Conservation (phyloP, 1,284 basidiomycete species). For the Marasmius sp. region DNA sequence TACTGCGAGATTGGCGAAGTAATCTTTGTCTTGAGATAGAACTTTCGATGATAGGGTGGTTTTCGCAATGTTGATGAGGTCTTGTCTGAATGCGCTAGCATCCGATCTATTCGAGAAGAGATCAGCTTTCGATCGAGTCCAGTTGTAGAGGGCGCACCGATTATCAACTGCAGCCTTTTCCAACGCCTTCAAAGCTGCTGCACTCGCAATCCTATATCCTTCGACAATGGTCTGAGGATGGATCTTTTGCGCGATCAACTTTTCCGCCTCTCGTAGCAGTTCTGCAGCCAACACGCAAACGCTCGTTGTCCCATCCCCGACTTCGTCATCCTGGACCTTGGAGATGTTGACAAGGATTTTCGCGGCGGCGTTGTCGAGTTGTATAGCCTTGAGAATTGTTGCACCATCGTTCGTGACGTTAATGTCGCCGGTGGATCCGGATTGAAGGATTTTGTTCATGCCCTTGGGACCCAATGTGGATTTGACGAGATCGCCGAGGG, state of each 20-base stretch:
- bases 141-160: slow-evolving; percentile 50
- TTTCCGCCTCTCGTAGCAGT: slow-evolving; percentile 93
- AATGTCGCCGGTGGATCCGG: slow-evolving; percentile 87
- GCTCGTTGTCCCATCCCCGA: slow-evolving; percentile 95
- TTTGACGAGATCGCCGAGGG: slow-evolving; percentile 97
- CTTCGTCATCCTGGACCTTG: slow-evolving; percentile 99
- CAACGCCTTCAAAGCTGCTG: slow-evolving; percentile 83
- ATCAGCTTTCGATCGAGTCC: not conserved
- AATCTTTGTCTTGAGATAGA: slow-evolving; percentile 95
- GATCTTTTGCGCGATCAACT: slow-evolving; percentile 89
- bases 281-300: slow-evolving; percentile 95
- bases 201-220: slow-evolving; percentile 92
- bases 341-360: slow-evolving; percentile 99
- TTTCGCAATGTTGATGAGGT: slow-evolving; percentile 49
- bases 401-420: slow-evolving; percentile 99
- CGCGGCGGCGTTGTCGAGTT: slow-evolving; percentile 97
- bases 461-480: slow-evolving; percentile 97
- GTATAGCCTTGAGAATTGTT: slow-evolving; percentile 96
- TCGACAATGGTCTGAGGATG: slow-evolving; percentile 99
- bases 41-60: slow-evolving; percentile 98
- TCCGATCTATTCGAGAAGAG: slow-evolving; percentile 3
- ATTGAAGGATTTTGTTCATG: slow-evolving; percentile 96
- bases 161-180: slow-evolving; percentile 84
- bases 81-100: slow-evolving; percentile 10
- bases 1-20: slow-evolving; percentile 98